These are phyloP conservation scores for Vigna mungo DNA, from an alignment of 306 rosid genomes.

Conservation along the genomic window DNA sequence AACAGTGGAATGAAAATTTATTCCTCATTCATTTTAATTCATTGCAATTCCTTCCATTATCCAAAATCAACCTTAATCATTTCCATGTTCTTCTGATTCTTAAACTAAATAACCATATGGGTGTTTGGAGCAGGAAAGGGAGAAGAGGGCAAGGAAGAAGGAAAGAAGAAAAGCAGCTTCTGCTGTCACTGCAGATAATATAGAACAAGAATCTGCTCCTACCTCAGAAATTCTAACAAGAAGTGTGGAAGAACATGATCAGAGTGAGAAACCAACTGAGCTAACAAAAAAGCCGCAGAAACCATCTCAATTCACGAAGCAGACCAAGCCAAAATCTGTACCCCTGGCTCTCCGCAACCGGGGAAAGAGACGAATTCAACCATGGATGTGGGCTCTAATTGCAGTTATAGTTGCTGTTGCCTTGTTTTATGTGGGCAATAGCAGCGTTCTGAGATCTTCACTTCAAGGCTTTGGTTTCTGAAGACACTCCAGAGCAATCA, in stretches of 20 bases:
- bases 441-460: conserved; percentile 51
- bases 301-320: conserved; percentile 59
- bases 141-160: conserved; percentile 76
- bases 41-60: not conserved
- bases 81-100: conserved; percentile 7
- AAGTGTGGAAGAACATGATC: conserved; percentile 49
- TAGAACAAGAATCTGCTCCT: conserved; percentile 56
- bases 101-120: conserved; percentile 25
- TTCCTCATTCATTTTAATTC: not conserved
- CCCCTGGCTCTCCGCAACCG: conserved; percentile 80
- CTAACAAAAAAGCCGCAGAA: conserved; percentile 59
- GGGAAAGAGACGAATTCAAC: conserved; percentile 72
- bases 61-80: not conserved
- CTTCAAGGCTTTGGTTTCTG: conserved; percentile 59
- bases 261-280: conserved; percentile 52
- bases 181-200: conserved; percentile 46
- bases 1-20: not conserved
- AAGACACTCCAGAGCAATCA: conserved; percentile 44
- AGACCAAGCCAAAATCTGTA: conserved; percentile 62
- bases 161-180: conserved; percentile 64
- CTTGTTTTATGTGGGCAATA: conserved; percentile 59
- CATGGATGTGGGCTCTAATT: conserved; percentile 79
- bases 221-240: conserved; percentile 47
- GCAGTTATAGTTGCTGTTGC: conserved; percentile 48
- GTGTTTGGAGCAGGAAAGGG: conserved; percentile 66